Conservation (phyloP, 164 flowering plant genomes). For the Vitis riparia region DNA sequence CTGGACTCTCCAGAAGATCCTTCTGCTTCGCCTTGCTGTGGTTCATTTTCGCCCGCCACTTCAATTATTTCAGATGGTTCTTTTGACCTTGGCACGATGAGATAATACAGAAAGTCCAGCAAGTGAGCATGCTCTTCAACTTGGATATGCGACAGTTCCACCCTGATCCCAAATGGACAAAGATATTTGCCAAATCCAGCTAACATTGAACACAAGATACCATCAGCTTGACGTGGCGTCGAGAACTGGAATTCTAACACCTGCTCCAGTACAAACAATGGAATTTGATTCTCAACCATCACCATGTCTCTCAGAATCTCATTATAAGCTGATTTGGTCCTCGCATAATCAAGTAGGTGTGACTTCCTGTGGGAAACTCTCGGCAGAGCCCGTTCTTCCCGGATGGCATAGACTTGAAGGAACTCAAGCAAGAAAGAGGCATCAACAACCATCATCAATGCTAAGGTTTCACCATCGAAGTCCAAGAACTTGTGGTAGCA, state of each 20-base stretch:
- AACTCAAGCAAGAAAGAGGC: constrained; percentile 24
- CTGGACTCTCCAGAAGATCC: too few species aligned
- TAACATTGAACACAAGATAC: constrained; percentile 26
- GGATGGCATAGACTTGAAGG: constrained; percentile 12
- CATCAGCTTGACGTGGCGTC: constrained; percentile 18
- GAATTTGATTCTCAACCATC: constrained; percentile 46
- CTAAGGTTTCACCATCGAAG: constrained; percentile 12
- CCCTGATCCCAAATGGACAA: constrained; percentile 31
- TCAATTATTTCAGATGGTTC: background rate
- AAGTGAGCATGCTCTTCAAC: constrained; percentile 22
- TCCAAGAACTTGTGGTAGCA: constrained; percentile 21
- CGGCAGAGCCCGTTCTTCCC: background rate
- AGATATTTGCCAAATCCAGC: constrained; percentile 32
- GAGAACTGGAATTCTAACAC: constrained; percentile 8
- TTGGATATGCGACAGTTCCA: background rate
- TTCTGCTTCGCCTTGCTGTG: background rate
- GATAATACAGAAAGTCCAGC: constrained; percentile 32
- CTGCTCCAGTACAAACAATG: constrained; percentile 19
- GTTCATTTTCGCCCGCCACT: background rate
- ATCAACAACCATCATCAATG: constrained; percentile 29
- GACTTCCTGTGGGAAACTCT: constrained; percentile 9
- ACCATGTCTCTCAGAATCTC: constrained; percentile 27
- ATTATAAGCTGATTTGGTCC: constrained; percentile 19
- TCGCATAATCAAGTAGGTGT: constrained; percentile 9
- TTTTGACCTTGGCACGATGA: constrained; percentile 13